phyloP scores from a whole-genome alignment of 495 filamentous ascomycete genomes.

The Choiromyces venosus region DNA sequence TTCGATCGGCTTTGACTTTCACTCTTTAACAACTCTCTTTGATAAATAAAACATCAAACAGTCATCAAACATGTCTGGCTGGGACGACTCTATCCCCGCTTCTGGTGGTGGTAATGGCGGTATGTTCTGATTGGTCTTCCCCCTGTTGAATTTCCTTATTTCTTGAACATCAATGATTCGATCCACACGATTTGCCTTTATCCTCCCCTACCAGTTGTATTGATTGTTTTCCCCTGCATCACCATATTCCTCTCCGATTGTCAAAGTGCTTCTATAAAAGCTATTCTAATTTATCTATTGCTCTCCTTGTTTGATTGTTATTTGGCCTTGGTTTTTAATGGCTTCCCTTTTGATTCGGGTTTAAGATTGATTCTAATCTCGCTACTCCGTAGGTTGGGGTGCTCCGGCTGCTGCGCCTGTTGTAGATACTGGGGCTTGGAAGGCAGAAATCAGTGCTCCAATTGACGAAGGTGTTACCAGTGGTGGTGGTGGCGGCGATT shows the following conservation, averaged over 20 bases:
- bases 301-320: not conserved
- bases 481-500: conserved; percentile 3
- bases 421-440: not conserved
- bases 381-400: conserved; percentile 31
- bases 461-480: conserved; percentile 1
- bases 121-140: conserved; percentile 14
- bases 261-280: not conserved
- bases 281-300: not conserved
- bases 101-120: conserved; percentile 10
- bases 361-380: not conserved
- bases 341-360: not conserved
- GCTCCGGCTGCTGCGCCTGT: conserved; percentile 31
- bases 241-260: not conserved
- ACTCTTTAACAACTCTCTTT: not conserved
- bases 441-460: not conserved
- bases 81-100: conserved; percentile 16
- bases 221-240: not conserved
- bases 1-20: not conserved
- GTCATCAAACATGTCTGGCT: conserved; percentile 26
- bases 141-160: not conserved
- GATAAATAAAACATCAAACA: not conserved
- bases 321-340: conserved; percentile 5
- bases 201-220: not conserved
- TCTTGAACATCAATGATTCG: not conserved
- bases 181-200: not conserved